phyloP scores from a whole-genome alignment of 495 filamentous ascomycete genomes.

The Neurospora cerealis region DNA sequence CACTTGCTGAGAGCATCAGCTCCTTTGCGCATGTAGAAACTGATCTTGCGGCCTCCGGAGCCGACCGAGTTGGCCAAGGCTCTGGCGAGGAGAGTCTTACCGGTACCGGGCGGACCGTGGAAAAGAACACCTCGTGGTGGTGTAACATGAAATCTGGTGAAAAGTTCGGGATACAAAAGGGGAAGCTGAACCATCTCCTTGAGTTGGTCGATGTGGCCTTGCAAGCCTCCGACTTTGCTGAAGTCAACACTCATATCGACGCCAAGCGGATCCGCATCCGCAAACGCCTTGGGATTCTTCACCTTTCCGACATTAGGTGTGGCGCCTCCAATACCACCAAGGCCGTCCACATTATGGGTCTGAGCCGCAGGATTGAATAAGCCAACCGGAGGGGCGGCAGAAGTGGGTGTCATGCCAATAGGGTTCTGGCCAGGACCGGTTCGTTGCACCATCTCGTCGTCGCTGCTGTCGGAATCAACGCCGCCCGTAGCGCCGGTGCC shows the following conservation, averaged over 20 bases:
- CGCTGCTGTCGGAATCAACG: conserved; percentile 90
- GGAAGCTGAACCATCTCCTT: conserved; percentile 98
- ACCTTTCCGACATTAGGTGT: conserved; percentile 82
- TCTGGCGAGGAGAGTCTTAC: conserved; percentile 90
- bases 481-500: conserved; percentile 66
- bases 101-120: conserved; percentile 92
- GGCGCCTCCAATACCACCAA: conserved; percentile 49
- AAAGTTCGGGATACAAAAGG: conserved; percentile 90
- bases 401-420: conserved; percentile 67
- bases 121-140: conserved; percentile 92
- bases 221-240: conserved; percentile 79
- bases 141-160: conserved; percentile 79
- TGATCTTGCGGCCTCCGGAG: conserved; percentile 77
- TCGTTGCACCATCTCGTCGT: conserved; percentile 68
- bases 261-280: conserved; percentile 88
- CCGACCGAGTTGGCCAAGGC: conserved; percentile 76
- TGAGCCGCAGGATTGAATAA: conserved; percentile 15
- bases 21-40: conserved; percentile 98
- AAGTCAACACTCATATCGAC: conserved; percentile 88
- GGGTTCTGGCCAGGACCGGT: conserved; percentile 46
- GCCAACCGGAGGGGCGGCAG: conserved; percentile 42
- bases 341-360: conserved; percentile 39
- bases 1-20: conserved; percentile 96
- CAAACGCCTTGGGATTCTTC: conserved; percentile 65
- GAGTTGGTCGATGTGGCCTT: conserved; percentile 86